Percentiles rank a stretch among this genome's conserved stretches.
Conservation (phyloP, 257 asterid species). For the Mentha longifolia region DNA sequence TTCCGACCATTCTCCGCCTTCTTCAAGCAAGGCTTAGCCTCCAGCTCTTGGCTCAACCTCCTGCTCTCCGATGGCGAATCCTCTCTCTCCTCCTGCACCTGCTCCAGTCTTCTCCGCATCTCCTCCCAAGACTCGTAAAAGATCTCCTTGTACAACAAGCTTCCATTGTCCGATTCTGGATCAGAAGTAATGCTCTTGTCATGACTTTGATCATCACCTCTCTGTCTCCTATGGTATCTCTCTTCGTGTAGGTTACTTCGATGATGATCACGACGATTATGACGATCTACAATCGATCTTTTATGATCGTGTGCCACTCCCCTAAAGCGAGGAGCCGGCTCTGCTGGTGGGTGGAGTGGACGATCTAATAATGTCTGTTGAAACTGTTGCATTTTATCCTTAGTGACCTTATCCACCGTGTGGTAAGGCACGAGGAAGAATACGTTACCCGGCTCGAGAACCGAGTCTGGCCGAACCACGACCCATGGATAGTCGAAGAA, state of each 20-base stretch:
- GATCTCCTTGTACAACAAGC: conserved; percentile 20
- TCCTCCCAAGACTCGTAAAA: conserved; percentile 47
- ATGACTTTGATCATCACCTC: not conserved
- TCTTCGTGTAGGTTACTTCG: conserved; percentile 30
- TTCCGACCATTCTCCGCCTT: conserved; percentile 39
- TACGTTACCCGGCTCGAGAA: conserved; percentile 42
- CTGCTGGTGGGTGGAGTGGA: not conserved
- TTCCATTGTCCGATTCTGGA: conserved; percentile 21
- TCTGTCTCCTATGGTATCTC: conserved; percentile 20
- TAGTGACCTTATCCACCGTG: conserved; percentile 39
- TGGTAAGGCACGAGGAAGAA: conserved; percentile 45
- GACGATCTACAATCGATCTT: not conserved
- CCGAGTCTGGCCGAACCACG: conserved; percentile 62
- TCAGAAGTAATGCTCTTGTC: not conserved
- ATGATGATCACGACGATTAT: not conserved
- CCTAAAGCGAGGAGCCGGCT: conserved; percentile 1
- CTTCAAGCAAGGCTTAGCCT: conserved; percentile 48
- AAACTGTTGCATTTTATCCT: conserved; percentile 34
- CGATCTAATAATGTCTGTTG: conserved; percentile 2
- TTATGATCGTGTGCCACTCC: not conserved
- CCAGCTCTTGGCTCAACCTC: conserved; percentile 23
- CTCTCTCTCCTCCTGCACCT: conserved; percentile 14
- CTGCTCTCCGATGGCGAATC: conserved; percentile 15
- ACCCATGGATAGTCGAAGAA: conserved; percentile 65
- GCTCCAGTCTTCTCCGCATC: conserved; percentile 32